Percentiles rank a stretch among this genome's conserved stretches.
These are phyloP conservation scores for Setomelanomma holmii DNA, from an alignment of 2,329 filamentous ascomycete genomes.

Conservation along the genomic window DNA sequence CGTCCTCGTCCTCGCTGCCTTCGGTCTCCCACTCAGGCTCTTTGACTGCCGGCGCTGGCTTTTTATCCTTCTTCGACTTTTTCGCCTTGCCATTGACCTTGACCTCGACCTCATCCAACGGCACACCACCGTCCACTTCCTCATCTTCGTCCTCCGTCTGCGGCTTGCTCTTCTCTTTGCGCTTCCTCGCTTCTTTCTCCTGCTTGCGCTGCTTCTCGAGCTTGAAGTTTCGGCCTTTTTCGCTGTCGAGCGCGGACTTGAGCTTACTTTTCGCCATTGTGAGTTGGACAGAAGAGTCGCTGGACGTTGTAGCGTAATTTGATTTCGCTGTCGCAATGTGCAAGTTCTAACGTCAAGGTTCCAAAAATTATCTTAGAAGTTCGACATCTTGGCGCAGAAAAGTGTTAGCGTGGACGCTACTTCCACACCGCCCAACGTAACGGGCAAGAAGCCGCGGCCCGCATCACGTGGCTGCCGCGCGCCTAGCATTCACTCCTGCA, in stretches of 20 bases:
- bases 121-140: slow-evolving; percentile 39
- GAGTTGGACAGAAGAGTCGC: not conserved
- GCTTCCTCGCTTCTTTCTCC: slow-evolving; percentile 61
- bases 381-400: slow-evolving; percentile 48
- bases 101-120: slow-evolving; percentile 35
- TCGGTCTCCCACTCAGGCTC: slow-evolving; percentile 43
- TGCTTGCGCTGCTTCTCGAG: slow-evolving; percentile 79
- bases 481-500: slow-evolving; percentile 17
- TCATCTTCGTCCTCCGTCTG: slow-evolving; percentile 20
- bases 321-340: slow-evolving; percentile 6
- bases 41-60: slow-evolving; percentile 29
- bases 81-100: slow-evolving; percentile 41
- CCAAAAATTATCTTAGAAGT: slow-evolving; percentile 33
- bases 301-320: not conserved
- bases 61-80: slow-evolving; percentile 43
- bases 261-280: slow-evolving; percentile 60
- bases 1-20: slow-evolving; percentile 47
- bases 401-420: slow-evolving; percentile 33
- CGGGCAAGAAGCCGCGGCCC: slow-evolving; percentile 33
- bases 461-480: slow-evolving; percentile 27
- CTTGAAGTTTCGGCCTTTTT: slow-evolving; percentile 71
- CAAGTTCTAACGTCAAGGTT: slow-evolving; percentile 25
- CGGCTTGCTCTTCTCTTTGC: slow-evolving; percentile 46
- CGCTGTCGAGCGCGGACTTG: slow-evolving; percentile 63
- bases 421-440: slow-evolving; percentile 38